Conservation (phyloP, 768 basidiomycete species). For the Termitomyces heimii region DNA sequence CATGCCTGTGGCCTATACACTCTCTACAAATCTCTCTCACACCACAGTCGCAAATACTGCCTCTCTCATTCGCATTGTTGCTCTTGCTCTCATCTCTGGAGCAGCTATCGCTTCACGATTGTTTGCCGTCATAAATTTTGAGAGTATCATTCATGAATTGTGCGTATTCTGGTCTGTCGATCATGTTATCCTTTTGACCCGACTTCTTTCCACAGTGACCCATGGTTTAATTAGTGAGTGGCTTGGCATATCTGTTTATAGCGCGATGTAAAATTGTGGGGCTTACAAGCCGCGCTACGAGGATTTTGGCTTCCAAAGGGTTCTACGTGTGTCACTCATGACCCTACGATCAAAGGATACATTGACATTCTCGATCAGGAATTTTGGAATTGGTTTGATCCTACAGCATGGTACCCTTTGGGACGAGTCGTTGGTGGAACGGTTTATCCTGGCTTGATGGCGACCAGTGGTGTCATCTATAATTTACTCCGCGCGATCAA, state of each 20-base stretch:
- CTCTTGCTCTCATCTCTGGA: slow-evolving; percentile 85
- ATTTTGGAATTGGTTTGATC: slow-evolving; percentile 99
- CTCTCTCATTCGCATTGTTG: slow-evolving; percentile 85
- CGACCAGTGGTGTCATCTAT: slow-evolving; percentile 96
- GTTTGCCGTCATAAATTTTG: slow-evolving; percentile 97
- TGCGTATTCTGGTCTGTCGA: slow-evolving; percentile 35
- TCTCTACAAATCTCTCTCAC: slow-evolving; percentile 65
- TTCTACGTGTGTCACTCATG: slow-evolving; percentile 79
- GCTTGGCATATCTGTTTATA: slow-evolving; percentile 11
- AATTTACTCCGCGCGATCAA: slow-evolving; percentile 82
- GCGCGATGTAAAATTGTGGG: slow-evolving; percentile 9
- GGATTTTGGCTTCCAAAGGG: slow-evolving; percentile 83
- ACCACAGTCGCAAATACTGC: slow-evolving; percentile 80
- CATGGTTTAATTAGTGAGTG: slow-evolving; percentile 98
- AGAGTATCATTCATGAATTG: slow-evolving; percentile 99
- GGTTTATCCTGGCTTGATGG: slow-evolving; percentile 98
- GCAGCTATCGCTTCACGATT: slow-evolving; percentile 94
- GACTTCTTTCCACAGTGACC: slow-evolving; percentile 47
- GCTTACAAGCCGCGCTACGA: slow-evolving; percentile 76
- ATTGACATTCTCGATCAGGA: slow-evolving; percentile 43
- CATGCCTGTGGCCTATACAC: slow-evolving; percentile 70
- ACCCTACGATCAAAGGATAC: not conserved
- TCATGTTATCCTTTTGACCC: slow-evolving; percentile 6
- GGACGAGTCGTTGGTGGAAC: slow-evolving; percentile 98
- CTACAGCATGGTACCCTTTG: slow-evolving; percentile 98